These are phyloP conservation scores for Perilla frutescens DNA, from an alignment of 257 asterid genomes.

Conservation along the genomic window DNA sequence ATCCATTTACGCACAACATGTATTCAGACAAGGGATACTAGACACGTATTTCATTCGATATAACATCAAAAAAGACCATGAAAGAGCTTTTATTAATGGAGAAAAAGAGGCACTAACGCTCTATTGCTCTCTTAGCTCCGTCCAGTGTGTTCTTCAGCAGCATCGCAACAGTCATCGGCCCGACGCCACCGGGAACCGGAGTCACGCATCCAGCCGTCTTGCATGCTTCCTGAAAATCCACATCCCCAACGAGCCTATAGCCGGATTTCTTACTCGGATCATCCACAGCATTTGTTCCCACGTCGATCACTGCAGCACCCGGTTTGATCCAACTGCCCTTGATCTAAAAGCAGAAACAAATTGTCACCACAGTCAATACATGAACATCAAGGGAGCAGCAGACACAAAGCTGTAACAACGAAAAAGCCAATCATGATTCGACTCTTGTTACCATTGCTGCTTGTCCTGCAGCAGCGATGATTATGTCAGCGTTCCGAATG, in stretches of 20 bases:
- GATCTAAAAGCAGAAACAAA: constrained; percentile 48
- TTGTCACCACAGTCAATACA: too few species aligned
- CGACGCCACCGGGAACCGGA: constrained; percentile 98
- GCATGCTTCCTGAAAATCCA: constrained; percentile 80
- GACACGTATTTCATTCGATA: too few species aligned
- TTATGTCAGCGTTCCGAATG: constrained; percentile 83
- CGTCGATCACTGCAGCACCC: constrained; percentile 97
- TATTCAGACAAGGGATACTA: too few species aligned
- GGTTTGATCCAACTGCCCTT: constrained; percentile 99
- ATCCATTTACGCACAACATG: too few species aligned
- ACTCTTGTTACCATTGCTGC: constrained; percentile 66
- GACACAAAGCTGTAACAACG: background rate
- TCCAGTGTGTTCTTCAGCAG: constrained; percentile 83
- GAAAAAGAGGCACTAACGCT: constrained; percentile 13
- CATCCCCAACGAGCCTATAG: constrained; percentile 94
- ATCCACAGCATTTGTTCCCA: constrained; percentile 88
- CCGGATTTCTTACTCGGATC: constrained; percentile 83
- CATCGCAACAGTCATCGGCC: constrained; percentile 98
- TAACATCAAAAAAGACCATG: too few species aligned
- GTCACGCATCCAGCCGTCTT: constrained; percentile 87
- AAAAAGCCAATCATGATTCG: background rate
- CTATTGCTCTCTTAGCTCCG: constrained; percentile 82
- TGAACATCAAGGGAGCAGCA: too few species aligned
- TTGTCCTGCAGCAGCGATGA: constrained; percentile 98
- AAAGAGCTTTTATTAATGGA: too few species aligned